Evolutionary conservation across 495 filamentous ascomycete genomes (phyloP).

Genomic region (Gamarada debralockiae): DNA sequence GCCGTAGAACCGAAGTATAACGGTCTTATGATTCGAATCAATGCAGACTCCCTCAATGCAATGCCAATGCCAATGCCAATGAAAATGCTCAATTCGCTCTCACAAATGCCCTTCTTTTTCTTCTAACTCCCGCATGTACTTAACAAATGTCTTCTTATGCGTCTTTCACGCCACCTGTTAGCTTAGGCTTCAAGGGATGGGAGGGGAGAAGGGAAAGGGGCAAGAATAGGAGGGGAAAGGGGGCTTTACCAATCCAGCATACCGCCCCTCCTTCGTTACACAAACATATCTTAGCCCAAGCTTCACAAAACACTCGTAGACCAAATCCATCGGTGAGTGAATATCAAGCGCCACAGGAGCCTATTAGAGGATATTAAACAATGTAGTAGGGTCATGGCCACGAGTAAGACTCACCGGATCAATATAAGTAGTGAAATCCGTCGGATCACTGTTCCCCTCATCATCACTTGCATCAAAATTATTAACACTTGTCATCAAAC

Average conservation of each 20-base stretch:
- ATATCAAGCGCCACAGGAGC: constrained; percentile 87
- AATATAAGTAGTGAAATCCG: constrained; percentile 87
- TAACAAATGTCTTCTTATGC: constrained; percentile 97
- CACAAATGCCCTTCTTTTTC: constrained; percentile 41
- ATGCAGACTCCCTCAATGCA: background rate
- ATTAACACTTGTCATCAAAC: constrained; percentile 71
- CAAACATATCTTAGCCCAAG: constrained; percentile 90
- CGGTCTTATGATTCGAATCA: no score
- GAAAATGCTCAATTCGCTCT: background rate
- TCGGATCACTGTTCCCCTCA: constrained; percentile 55
- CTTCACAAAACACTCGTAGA: constrained; percentile 97
- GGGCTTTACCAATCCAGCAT: constrained; percentile 70
- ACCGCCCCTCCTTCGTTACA: constrained; percentile 77
- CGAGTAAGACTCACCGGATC: constrained; percentile 58
- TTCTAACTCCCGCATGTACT: constrained; percentile 82
- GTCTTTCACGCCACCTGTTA: constrained; percentile 7
- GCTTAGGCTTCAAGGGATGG: background rate
- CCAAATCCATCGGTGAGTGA: constrained; percentile 86
- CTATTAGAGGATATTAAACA: constrained; percentile 3
- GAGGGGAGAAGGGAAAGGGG: background rate
- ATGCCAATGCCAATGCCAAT: constrained; percentile 7
- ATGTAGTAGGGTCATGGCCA: background rate
- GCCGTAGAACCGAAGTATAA: no score
- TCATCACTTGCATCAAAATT: constrained; percentile 55
- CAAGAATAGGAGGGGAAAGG: background rate